Evolutionary conservation across 352 stramenopile species (phyloP), one percentile per base, ranked within the genome.

Genomic region (Phytophthora pisi): DNA sequence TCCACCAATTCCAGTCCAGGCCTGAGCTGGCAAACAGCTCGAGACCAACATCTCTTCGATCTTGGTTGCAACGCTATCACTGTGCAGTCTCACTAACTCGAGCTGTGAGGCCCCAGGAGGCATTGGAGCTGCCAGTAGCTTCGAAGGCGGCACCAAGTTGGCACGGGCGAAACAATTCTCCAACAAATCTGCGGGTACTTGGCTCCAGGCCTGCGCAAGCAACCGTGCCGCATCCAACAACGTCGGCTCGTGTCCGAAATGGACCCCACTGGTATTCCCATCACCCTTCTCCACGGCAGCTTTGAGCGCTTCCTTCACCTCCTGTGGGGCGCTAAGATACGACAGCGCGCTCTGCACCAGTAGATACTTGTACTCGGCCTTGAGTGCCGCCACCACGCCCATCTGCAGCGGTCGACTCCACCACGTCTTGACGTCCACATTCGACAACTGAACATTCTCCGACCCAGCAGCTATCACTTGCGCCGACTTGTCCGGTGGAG

Each of bases 211-310:
- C 13, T 64, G 61, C 15, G 46, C 40, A 36, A 74, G 43, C 31
- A 68, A 56, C 8, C 70, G 31, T 24, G 70, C 66, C 10, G 70
- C 57, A 46, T 78, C 70, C 47, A 78, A n/a, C 8, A 78, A 40
- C 10, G 66, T 72, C 7, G 70, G 55, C 16, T 42, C 5, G 6
- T 61, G 57, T 2, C 70, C 70, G 38, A 78, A 78, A 24, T 74
- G 66, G 2, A 75, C 49, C 9, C 70, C 66, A 15, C 50, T 40
- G 31, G 26, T 20, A 20, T 43, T 31, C 4, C 2, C 52, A 11
- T 10, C 11, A 47, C 24, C 26, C 5, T 15, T 46, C 26, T 36
- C 15, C 6, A 62, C 57, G n/a, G 61, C 51, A 36, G n/a, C 36
- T 16, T 49, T 43, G 4, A 78, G 57, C 0, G 67, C 52, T 2